Base-by-base conservation (phyloP, 345 rosid genomes). In the Anacardium occidentale region DNA sequence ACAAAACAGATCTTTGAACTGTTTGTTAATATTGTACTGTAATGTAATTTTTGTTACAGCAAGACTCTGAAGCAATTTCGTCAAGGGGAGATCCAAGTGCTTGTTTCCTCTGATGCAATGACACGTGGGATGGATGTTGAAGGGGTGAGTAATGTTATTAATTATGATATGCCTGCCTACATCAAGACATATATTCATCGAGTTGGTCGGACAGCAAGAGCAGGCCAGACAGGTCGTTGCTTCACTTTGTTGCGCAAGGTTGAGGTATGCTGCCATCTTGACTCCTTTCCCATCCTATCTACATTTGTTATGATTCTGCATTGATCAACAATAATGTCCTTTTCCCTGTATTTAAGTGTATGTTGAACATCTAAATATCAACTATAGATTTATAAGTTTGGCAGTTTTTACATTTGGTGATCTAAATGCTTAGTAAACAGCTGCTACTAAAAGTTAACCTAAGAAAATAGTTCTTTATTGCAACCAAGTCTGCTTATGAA, bases 101-200 rank as follows among this genome's bases (percentile, higher is more conserved):
- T 92, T 78, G 97, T 92, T 75, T 87, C 96, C 66, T 92, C 97
- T 37, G 99, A 95, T 84, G 94, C 96, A 42, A 85, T 95, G 90
- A 87, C 98, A 62, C 97, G 96, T 75, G 99, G 99, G 75, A 92
- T 89, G 93, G 98, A 95, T 76, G 96, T 92, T 65, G 91, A 91
- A 83, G 97, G 94, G 66, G 97, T 95, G 80, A 82, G 85, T 78
- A 89, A 88, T 83, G 97, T 91, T 29, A 76, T 92, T 57, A 95
- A 95, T 70, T 92, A 95, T 74, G 97, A 95, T 73, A 87, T 86
- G 90, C 98, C 99, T 71, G 70, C 85, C 2, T 86, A 77, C 76
- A 78, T 89, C 59, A 95, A 91, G 84, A 92, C 96, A 37, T 91
- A 89, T 76, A 85, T 92, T 68, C 98, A 95, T 83, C 92, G 98